Evolutionary conservation across 148 eudicot genomes (phyloP), one percentile per base, ranked within the genome.

Genomic region (Limonium bicolor): DNA sequence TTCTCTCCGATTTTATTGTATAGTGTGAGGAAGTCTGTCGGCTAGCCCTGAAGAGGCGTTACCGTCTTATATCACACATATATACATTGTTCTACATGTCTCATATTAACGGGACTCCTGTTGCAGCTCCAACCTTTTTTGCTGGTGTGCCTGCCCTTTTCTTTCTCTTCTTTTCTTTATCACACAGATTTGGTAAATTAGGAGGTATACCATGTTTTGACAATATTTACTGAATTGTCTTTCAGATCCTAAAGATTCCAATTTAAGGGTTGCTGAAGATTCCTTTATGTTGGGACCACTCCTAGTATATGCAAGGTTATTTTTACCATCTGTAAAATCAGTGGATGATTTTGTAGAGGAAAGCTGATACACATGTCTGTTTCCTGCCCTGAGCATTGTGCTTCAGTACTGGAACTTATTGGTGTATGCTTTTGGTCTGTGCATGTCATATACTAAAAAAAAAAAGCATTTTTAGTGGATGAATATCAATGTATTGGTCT

Each of bases 11-110:
- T 40, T 40, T 0, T 16, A 40, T 22, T 36, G 17, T 54, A 8
- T 68, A 90, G 99, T 90, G 99, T 46, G 99, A 90, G 62, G 88
- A 84, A 68, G 99, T 90, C 31, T 90, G 94, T 56, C 95, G 95
- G 34, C 67, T 75, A 59, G 99, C 97, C 40, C 53, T 90, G 52
- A 71, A 55, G 76, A 78, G 99, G 69, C 87, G 99, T 11, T 90
- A 90, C 60, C 93, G 75, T 43, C 82, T 90, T 61, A 29, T 90
- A 41, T 93, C 94, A 7, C 99, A 90, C 62, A 70, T 90, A 55
- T 90, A 90, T 69, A 84, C 95, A 26, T 68, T 90, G 37, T 84
- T 90, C 66, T 90, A 90, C 68, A 41, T 80, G 64, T 93, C 99
- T 22, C 99, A 90, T 67, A 73, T 77, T n/a, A 73, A 27, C 73